Percentiles rank a stretch among this genome's conserved stretches.
These are phyloP conservation scores for Gonapodya prolifera DNA, from an alignment of 192 early-diverging fungal genomes.

Conservation along the genomic window DNA sequence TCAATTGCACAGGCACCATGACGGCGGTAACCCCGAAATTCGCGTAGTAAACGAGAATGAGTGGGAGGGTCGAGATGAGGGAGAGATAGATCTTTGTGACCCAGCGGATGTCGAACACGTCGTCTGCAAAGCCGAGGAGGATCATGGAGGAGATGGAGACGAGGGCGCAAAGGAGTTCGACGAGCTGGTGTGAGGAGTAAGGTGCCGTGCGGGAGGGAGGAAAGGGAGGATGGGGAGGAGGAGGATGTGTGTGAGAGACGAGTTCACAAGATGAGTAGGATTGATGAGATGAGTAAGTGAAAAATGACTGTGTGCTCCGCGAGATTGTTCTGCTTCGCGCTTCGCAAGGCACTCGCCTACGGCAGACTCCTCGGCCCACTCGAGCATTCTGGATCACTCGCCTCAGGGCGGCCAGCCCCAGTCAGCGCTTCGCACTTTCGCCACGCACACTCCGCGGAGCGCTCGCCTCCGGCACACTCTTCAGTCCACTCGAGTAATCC, in stretches of 20 bases:
- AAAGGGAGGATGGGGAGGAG: background rate
- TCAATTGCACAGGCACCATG: constrained; percentile 70
- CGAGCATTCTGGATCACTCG: too few species aligned
- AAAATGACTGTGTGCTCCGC: too few species aligned
- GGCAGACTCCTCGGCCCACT: too few species aligned
- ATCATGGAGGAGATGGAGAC: constrained; percentile 92
- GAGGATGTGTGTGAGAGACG: constrained; percentile 3
- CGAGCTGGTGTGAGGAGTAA: constrained; percentile 50
- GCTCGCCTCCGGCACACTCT: too few species aligned
- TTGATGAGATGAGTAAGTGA: too few species aligned
- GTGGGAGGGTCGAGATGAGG: constrained; percentile 78
- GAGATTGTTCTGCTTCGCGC: background rate
- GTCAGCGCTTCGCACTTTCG: too few species aligned
- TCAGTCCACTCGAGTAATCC: too few species aligned
- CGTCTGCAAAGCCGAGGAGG: constrained; percentile 95
- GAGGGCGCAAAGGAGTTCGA: constrained; percentile 81
- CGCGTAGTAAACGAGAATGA: constrained; percentile 88
- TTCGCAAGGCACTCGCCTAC: background rate
- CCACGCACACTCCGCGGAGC: too few species aligned
- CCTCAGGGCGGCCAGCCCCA: too few species aligned
- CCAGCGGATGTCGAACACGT: constrained; percentile 93
- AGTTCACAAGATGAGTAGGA: too few species aligned
- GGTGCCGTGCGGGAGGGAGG: background rate
- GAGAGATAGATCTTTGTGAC: constrained; percentile 91
- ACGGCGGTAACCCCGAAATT: constrained; percentile 80